These are phyloP conservation scores for Trametes sp. DNA, from an alignment of 1,284 basidiomycete genomes.

Conservation along the genomic window DNA sequence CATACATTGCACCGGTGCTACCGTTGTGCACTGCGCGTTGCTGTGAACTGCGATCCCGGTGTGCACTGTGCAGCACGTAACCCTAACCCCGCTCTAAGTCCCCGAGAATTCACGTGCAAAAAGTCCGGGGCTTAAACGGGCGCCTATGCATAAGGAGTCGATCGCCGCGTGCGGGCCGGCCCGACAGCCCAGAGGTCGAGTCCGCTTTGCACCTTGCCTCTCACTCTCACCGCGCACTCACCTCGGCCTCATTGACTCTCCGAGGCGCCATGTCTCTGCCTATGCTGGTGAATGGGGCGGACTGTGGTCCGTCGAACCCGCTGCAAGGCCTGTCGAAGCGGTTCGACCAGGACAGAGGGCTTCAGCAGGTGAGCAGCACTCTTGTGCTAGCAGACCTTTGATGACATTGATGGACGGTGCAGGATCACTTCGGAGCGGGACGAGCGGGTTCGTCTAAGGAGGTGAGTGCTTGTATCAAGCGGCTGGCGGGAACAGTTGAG, in stretches of 20 bases:
- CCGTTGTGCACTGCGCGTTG: no score
- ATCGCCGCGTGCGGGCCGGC: background rate
- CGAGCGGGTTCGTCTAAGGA: constrained; percentile 65
- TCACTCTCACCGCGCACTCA: background rate
- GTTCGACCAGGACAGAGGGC: constrained; percentile 79
- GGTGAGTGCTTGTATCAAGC: constrained; percentile 45
- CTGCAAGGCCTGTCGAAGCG: constrained; percentile 80
- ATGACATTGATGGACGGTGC: background rate
- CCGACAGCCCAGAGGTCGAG: background rate
- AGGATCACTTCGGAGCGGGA: constrained; percentile 71
- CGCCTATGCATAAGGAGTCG: constrained; percentile 12
- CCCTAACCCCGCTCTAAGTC: background rate
- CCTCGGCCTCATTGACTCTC: background rate
- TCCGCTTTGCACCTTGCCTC: constrained; percentile 7
- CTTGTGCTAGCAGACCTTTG: background rate
- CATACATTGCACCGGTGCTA: no score
- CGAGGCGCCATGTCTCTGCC: constrained; percentile 70
- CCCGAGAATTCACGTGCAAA: constrained; percentile 9
- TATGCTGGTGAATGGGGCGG: constrained; percentile 74
- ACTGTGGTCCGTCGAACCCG: constrained; percentile 85
- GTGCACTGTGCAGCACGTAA: no score
- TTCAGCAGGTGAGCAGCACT: constrained; percentile 66
- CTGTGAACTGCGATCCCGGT: no score
- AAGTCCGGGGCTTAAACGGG: background rate
- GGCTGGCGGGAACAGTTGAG: background rate